Conservation (phyloP, 164 flowering plant species). For the Paratinospora sagittata region DNA sequence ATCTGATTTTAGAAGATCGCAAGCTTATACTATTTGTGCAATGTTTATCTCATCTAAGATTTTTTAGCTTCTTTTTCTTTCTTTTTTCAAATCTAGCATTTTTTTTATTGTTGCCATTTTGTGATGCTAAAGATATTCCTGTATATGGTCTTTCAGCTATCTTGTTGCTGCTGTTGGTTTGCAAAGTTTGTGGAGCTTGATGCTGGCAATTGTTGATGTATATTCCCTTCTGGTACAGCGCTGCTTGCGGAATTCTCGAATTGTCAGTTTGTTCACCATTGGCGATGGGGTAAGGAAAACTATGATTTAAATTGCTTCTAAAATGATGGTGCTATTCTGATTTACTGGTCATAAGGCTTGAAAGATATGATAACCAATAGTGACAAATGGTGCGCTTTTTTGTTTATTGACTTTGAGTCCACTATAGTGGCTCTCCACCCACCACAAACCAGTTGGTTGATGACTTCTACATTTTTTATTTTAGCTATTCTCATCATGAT, state of each 20-base stretch:
- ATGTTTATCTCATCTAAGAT: not conserved
- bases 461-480: not conserved
- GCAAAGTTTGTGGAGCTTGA: conserved; percentile 74
- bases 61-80: not conserved
- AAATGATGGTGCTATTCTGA: no score
- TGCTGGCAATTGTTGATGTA: conserved; percentile 51
- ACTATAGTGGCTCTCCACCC: not conserved
- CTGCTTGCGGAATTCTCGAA: conserved; percentile 43
- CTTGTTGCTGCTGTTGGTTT: conserved; percentile 65
- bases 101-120: not conserved
- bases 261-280: conserved; percentile 45
- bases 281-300: conserved; percentile 79
- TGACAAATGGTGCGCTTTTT: not conserved
- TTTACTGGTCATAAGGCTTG: no score
- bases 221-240: conserved; percentile 67
- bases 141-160: conserved; percentile 44
- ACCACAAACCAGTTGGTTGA: no score
- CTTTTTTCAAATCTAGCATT: not conserved
- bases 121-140: not conserved
- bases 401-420: not conserved
- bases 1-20: not conserved
- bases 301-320: not conserved
- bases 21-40: not conserved
- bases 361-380: no score
- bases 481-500: not conserved